Evolutionary conservation across 106 monocot genomes (phyloP), one percentile per base, ranked within the genome.

Genomic region (Triglochin maritima): DNA sequence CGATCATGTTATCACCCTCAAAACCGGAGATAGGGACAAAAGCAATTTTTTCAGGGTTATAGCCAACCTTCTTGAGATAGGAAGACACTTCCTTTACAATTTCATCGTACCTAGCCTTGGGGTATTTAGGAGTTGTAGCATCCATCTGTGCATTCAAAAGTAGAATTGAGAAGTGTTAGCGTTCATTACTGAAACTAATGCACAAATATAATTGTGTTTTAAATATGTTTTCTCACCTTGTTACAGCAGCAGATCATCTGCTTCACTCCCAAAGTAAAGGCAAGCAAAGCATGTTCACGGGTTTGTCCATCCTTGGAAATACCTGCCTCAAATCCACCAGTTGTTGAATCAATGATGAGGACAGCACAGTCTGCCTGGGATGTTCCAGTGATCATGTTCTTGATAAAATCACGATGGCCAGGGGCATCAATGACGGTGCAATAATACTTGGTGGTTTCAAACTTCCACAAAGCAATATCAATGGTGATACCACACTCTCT

Each of bases 251-350:
- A 73, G 14, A 72, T 72, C 72, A 72, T 72, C 51, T 72, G 72
- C 16, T 17, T 72, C 11, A 72, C 72, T 7, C 73, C 73, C 6
- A 73, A 65, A 11, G 73, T 73, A 47, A 73, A 73, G 6, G 73
- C 73, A 16, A 73, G 73, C 64, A 73, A 55, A 14, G 73, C 73
- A 56, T 73, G 73, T 56, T 73, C 73, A 9, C 73, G 55, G 13
- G 73, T 73, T 47, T 73, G 73, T 3, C 73, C 73, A 46, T 73
- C 73, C 73, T 73, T 73, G 49, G 73, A 73, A 29, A 73, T 73
- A 14, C 73, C 73, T 3, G 73, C 72, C 42, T 72, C 72, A 11
- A 72, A 72, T 3, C 72, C 72, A 51, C 72, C 72, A 8, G 72
- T 72, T 1, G 72, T 72, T 12, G 72, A 72, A 44, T 72, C 72